Evolutionary conservation across 371 early-diverging fungal genomes (phyloP).

Genomic region (Mucor piriformis): DNA sequence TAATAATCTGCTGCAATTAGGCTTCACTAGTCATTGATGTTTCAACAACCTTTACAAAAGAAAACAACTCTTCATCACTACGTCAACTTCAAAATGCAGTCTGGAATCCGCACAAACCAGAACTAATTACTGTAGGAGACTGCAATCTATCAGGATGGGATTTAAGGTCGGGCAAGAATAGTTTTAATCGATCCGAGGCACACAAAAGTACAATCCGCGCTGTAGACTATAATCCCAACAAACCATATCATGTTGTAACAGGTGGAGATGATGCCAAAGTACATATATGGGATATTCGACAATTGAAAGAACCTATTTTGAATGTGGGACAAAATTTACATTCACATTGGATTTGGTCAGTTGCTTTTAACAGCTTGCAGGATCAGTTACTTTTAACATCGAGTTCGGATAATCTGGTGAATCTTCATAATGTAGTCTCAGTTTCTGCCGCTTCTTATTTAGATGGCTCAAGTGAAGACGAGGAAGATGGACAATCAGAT

Average conservation of each 20-base stretch:
- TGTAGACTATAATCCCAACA: constrained; percentile 86
- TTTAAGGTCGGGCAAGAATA: constrained; percentile 50
- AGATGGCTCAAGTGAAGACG: constrained; percentile 39
- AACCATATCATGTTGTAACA: constrained; percentile 77
- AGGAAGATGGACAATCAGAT: constrained; percentile 6
- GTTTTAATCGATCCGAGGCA: constrained; percentile 55
- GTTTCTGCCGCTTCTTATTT: constrained; percentile 76
- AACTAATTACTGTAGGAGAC: constrained; percentile 63
- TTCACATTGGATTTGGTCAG: constrained; percentile 88
- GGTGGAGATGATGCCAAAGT: constrained; percentile 86
- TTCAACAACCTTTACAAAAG: constrained; percentile 10
- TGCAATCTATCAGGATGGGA: constrained; percentile 74
- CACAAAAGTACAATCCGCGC: constrained; percentile 72
- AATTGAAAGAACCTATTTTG: constrained; percentile 56
- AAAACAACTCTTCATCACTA: constrained; percentile 9
- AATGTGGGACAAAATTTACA: constrained; percentile 64
- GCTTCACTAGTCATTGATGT: constrained; percentile 19
- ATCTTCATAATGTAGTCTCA: constrained; percentile 80
- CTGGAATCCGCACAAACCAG: constrained; percentile 76
- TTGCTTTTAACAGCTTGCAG: constrained; percentile 83
- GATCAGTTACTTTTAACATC: constrained; percentile 89
- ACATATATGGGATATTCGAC: constrained; percentile 84
- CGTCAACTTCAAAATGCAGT: constrained; percentile 52
- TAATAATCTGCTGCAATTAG: neutral
- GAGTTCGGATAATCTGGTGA: constrained; percentile 84